Percentiles rank a stretch among this genome's conserved stretches.
Conservation (phyloP, 345 rosid species). For the Melastoma malabathricum region DNA sequence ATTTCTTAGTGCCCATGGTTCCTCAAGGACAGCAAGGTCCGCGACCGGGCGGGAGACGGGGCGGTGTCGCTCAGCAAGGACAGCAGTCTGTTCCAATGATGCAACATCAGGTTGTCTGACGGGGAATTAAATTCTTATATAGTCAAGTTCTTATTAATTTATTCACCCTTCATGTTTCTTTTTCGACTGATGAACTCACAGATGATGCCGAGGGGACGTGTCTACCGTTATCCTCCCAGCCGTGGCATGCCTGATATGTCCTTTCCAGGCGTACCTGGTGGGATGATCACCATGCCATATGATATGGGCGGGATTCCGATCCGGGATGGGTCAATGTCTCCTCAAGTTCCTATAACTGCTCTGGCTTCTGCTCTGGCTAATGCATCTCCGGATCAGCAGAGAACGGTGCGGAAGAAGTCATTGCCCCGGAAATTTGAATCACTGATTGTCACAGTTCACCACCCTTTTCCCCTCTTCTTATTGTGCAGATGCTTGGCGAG, state of each 20-base stretch:
- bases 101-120: slow-evolving; percentile 40
- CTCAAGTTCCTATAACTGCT: slow-evolving; percentile 43
- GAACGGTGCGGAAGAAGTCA: slow-evolving; percentile 26
- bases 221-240: slow-evolving; percentile 51
- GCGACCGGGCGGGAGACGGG: slow-evolving; percentile 54
- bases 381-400: slow-evolving; percentile 63
- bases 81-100: slow-evolving; percentile 51
- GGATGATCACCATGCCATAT: slow-evolving; percentile 45
- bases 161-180: not conserved
- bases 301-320: slow-evolving; percentile 46
- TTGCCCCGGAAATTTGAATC: not conserved
- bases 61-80: slow-evolving; percentile 42
- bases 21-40: slow-evolving; percentile 56
- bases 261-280: slow-evolving; percentile 32
- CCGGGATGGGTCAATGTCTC: slow-evolving; percentile 35
- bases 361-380: slow-evolving; percentile 61
- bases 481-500: slow-evolving; percentile 58
- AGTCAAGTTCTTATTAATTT: not conserved
- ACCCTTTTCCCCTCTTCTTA: not conserved
- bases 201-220: slow-evolving; percentile 73
- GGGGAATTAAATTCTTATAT: not conserved
- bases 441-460: too few relatives aligned
- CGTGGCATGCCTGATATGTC: slow-evolving; percentile 46
- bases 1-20: slow-evolving; percentile 49
- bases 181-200: not conserved